Base-by-base conservation (phyloP, 2,329 filamentous ascomycete species). In the Clarireedia hainanense region DNA sequence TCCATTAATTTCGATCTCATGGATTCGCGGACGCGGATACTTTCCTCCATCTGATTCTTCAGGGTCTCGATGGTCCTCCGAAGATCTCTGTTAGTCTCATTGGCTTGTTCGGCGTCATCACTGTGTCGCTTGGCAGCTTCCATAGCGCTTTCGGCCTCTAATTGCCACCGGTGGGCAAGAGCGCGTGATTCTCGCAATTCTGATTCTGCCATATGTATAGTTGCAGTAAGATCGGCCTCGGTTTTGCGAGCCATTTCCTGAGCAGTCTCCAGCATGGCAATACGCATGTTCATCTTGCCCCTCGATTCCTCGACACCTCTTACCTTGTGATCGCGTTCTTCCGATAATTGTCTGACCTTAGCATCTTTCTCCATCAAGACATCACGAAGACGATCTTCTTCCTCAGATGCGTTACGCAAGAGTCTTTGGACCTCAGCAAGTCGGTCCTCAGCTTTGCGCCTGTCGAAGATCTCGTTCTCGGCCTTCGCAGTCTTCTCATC, bases 1-100 rank as follows among this genome's bases (percentile, higher is more conserved):
- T 84, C 84, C 64, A 92, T 83, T 66, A 96, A 88, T 71, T 94
- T 95, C 69, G 78, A 77, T 62, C 90, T 86, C 81, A 95, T 91
- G 58, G 80, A 84, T 68, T 96, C 89, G 57, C 91, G 86, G 57
- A 95, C 81, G 60, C 86, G 84, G 67, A 91, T 84, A 66, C 90
- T 92, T 73, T 96, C 91, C 66, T 94, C 85, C 43, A 94, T 81
- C 68, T 95, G 91, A 47, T 80, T 80, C 59, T 85, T 83, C 55
- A 96, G 77, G 23, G 84, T 85, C 59, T 85, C 82, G 57, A 95
- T 82, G 30, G 85, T 84, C 67, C 81, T 84, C 63, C 85, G 84
- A 56, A 96, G 76, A 61, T 86, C 85, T 69, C 86, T 89, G 63
- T 89, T 91, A 61, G 82, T 79, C 45, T 73, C 71, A 61, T 76